Percentiles rank a stretch among this genome's conserved stretches.
phyloP scores from a whole-genome alignment of 2,329 filamentous ascomycete genomes.

The Fusarium fujikuroi region DNA sequence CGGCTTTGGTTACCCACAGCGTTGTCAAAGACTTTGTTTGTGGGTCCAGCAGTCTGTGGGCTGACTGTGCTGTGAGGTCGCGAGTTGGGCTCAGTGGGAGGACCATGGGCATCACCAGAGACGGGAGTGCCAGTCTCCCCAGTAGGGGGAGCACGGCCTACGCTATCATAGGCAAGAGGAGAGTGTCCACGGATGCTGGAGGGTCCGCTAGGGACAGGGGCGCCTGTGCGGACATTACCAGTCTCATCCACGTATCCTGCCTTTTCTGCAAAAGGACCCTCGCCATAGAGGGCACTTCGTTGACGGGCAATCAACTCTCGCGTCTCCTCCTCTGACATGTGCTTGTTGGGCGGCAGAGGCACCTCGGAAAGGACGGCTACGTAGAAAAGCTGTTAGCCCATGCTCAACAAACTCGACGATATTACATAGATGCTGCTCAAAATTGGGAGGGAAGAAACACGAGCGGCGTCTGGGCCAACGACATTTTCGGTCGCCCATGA shows the following conservation, averaged over 20 bases:
- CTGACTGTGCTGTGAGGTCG: constrained; percentile 88
- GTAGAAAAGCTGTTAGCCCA: constrained; percentile 53
- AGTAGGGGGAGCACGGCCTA: constrained; percentile 54
- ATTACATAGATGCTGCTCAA: constrained; percentile 43
- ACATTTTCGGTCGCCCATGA: constrained; percentile 41
- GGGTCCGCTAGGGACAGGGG: constrained; percentile 72
- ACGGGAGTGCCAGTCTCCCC: constrained; percentile 54
- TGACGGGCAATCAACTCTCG: constrained; percentile 96
- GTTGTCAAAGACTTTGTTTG: constrained; percentile 71
- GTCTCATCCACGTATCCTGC: constrained; percentile 75
- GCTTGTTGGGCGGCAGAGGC: constrained; percentile 67
- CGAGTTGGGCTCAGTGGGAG: constrained; percentile 63
- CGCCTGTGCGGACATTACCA: constrained; percentile 69
- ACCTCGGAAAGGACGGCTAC: constrained; percentile 64
- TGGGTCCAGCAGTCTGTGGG: constrained; percentile 70
- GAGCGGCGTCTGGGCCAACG: constrained; percentile 37
- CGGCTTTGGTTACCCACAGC: constrained; percentile 69
- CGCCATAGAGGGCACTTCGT: constrained; percentile 92
- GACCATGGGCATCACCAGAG: constrained; percentile 58
- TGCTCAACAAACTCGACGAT: constrained; percentile 45
- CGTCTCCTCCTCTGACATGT: constrained; percentile 94
- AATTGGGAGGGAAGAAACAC: constrained; percentile 42
- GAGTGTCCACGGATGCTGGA: constrained; percentile 79
- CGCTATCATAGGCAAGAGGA: constrained; percentile 78
- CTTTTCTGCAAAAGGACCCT: constrained; percentile 74